These are phyloP conservation scores for Penicillium paradoxum DNA, from an alignment of 495 filamentous ascomycete species.

Conservation along the genomic window DNA sequence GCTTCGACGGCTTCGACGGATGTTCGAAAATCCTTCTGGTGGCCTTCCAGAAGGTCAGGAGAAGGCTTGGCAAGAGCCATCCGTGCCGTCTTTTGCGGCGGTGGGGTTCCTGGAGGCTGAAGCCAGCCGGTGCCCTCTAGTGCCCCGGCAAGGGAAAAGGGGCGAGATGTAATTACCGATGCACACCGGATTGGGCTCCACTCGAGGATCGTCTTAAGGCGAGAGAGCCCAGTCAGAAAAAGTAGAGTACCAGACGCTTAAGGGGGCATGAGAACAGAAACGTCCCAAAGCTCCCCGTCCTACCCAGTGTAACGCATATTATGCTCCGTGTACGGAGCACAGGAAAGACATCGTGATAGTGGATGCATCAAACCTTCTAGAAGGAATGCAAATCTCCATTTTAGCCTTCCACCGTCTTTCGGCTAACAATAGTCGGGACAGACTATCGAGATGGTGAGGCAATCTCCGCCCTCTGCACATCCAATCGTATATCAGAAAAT, in stretches of 20 bases:
- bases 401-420: conserved; percentile 18
- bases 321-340: not conserved
- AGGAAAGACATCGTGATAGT: not conserved
- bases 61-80: conserved; percentile 35
- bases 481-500: not conserved
- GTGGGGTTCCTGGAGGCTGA: conserved; percentile 27
- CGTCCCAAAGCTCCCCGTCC: not conserved
- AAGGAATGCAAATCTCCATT: conserved; percentile 13
- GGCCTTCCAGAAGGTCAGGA: conserved; percentile 36
- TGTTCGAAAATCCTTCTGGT: conserved; percentile 35
- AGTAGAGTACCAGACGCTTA: too few relatives aligned
- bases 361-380: conserved; percentile 22
- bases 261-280: not conserved
- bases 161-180: conserved; percentile 26
- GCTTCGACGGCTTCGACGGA: conserved; percentile 22
- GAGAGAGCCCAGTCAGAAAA: too few relatives aligned
- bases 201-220: conserved; percentile 13
- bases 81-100: conserved; percentile 24
- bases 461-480: conserved; percentile 1
- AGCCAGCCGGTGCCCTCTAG: conserved; percentile 15
- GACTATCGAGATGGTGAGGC: conserved; percentile 24
- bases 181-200: conserved; percentile 8
- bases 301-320: conserved; percentile 4
- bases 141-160: conserved; percentile 15
- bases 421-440: conserved; percentile 21